These are phyloP conservation scores for Candida methanosorbosa DNA, from an alignment of 805 yeast species.

Conservation along the genomic window DNA sequence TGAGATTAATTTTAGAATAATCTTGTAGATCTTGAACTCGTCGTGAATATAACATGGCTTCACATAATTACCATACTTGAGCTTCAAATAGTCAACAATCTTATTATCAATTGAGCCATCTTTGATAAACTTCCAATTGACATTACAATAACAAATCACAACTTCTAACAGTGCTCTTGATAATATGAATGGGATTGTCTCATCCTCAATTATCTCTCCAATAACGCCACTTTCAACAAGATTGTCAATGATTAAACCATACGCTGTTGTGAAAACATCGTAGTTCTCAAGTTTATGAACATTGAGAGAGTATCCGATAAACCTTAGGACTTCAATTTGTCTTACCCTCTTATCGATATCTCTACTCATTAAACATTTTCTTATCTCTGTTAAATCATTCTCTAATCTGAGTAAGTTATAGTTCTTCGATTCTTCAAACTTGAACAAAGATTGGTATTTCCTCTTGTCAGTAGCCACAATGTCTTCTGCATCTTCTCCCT, in stretches of 20 bases:
- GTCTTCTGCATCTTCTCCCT: no score
- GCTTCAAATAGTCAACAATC: no score
- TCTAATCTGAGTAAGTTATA: no score
- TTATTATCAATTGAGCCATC: no score
- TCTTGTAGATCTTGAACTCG: conserved; percentile 13
- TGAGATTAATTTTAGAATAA: conserved; percentile 6
- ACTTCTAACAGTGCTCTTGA: conserved; percentile 29
- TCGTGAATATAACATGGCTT: conserved; percentile 12
- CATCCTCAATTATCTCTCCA: conserved; percentile 19
- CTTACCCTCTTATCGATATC: conserved; percentile 6
- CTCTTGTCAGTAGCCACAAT: no score
- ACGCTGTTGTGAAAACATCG: conserved; percentile 27
- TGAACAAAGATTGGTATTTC: no score
- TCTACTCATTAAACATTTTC: conserved; percentile 14
- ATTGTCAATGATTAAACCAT: conserved; percentile 29
- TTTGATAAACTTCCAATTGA: conserved; percentile 30
- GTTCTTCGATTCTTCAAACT: no score
- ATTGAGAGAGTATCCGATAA: conserved; percentile 27
- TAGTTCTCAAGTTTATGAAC: conserved; percentile 23
- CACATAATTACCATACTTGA: no score
- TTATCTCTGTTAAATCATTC: conserved; percentile 9
- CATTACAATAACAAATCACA: conserved; percentile 34
- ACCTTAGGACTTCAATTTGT: conserved; percentile 19
- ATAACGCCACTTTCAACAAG: conserved; percentile 31
- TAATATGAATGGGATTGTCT: conserved; percentile 13